phyloP scores from a whole-genome alignment of 768 basidiomycete genomes.

The Tylopilus sp. region DNA sequence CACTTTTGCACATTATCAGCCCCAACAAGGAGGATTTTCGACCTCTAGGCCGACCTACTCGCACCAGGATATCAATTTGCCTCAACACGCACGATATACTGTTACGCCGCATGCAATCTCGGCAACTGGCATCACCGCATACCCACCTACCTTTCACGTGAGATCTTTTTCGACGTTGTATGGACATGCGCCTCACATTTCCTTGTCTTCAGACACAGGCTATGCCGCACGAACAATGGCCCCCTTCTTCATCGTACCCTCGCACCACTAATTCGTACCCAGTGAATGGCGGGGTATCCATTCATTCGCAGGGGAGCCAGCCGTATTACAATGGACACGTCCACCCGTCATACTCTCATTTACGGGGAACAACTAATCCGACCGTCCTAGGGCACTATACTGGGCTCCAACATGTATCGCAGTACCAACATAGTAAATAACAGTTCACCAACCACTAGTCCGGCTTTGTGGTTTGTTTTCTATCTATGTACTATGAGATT shows the following conservation, averaged over 20 bases:
- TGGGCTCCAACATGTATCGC: conserved; percentile 26
- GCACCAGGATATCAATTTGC: conserved; percentile 15
- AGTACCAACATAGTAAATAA: conserved; percentile 31
- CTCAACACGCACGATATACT: conserved; percentile 19
- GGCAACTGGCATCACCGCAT: conserved; percentile 16
- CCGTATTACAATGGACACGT: conserved; percentile 26
- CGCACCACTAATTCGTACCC: conserved; percentile 19
- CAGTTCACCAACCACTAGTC: background rate
- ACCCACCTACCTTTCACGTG: conserved; percentile 28
- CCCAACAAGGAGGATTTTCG: conserved; percentile 35
- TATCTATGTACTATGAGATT: background rate
- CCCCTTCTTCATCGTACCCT: conserved; percentile 22
- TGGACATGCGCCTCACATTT: background rate
- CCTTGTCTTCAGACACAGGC: conserved; percentile 8
- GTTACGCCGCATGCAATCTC: conserved; percentile 14
- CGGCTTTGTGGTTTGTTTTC: conserved; percentile 8
- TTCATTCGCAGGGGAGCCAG: conserved; percentile 20
- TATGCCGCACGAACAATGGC: conserved; percentile 24
- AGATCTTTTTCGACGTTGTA: background rate
- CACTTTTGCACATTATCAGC: conserved; percentile 38
- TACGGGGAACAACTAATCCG: conserved; percentile 21
- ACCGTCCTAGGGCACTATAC: conserved; percentile 22
- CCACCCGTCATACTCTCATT: conserved; percentile 27
- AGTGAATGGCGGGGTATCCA: conserved; percentile 16
- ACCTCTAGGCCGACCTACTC: conserved; percentile 31